Percentiles rank a stretch among this genome's conserved stretches.
Conservation (phyloP, 2,329 filamentous ascomycete species). For the Phoma sp. region DNA sequence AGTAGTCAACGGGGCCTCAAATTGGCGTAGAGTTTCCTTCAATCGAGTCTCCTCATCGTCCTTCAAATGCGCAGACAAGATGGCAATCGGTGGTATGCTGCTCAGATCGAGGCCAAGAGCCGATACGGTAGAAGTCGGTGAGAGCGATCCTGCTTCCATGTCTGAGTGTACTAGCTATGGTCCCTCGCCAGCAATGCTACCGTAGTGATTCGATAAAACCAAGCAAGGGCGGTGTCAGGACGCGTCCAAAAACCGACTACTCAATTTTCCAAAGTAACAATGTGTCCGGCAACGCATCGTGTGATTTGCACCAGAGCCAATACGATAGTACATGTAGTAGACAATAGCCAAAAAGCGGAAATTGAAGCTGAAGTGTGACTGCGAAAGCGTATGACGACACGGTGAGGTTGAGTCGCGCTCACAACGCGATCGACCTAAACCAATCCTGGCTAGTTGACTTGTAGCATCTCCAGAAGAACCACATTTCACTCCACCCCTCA, state of each 20-base stretch:
- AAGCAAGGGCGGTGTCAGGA: conserved; percentile 39
- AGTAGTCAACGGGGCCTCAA: conserved; percentile 68
- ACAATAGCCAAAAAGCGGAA: neutral
- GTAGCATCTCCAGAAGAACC: conserved; percentile 7
- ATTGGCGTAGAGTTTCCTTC: conserved; percentile 66
- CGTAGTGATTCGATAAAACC: conserved; percentile 28
- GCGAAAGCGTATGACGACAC: conserved; percentile 23
- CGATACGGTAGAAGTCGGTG: conserved; percentile 25
- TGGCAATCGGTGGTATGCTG: conserved; percentile 68
- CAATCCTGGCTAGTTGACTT: conserved; percentile 13
- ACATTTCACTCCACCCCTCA: neutral
- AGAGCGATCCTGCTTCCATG: conserved; percentile 24
- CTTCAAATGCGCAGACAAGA: conserved; percentile 74
- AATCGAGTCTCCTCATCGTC: conserved; percentile 67
- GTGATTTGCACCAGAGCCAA: conserved; percentile 8
- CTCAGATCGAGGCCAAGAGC: conserved; percentile 48
- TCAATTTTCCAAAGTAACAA: conserved; percentile 23
- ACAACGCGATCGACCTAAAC: neutral
- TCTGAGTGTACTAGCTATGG: conserved; percentile 29
- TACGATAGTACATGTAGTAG: conserved; percentile 3
- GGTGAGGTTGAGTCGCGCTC: conserved; percentile 13
- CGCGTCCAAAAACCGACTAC: conserved; percentile 32
- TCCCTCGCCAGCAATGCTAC: conserved; percentile 28
- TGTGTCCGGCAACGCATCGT: conserved; percentile 27
- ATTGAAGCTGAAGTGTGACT: neutral